phyloP scores from a whole-genome alignment of 768 basidiomycete genomes.

The Suillus spraguei region DNA sequence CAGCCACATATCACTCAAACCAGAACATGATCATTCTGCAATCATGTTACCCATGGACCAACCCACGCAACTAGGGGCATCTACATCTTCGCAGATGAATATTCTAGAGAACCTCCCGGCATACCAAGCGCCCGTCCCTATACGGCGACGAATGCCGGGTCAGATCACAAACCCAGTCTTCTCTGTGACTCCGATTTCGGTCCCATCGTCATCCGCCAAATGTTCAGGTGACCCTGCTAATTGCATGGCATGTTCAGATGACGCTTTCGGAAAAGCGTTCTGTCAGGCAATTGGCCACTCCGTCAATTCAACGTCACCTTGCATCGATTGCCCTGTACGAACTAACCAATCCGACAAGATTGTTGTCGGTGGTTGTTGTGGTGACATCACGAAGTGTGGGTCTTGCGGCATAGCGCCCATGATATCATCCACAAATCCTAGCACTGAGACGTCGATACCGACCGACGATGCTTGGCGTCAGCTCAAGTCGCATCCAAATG shows the following conservation, averaged over 20 bases:
- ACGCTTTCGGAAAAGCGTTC: conserved; percentile 87
- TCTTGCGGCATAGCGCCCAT: conserved; percentile 36
- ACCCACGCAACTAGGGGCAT: conserved; percentile 29
- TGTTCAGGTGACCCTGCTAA: conserved; percentile 90
- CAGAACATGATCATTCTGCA: conserved; percentile 19
- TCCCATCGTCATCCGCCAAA: conserved; percentile 36
- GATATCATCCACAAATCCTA: conserved; percentile 25
- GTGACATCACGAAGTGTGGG: conserved; percentile 33
- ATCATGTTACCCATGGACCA: conserved; percentile 24
- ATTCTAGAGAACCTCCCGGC: conserved; percentile 78
- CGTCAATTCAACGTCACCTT: conserved; percentile 52
- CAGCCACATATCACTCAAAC: conserved; percentile 15
- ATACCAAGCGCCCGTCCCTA: conserved; percentile 81
- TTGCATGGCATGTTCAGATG: conserved; percentile 83
- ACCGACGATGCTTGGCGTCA: conserved; percentile 85
- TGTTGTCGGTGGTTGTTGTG: conserved; percentile 39
- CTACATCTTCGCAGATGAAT: conserved; percentile 43
- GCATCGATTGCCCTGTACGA: conserved; percentile 56
- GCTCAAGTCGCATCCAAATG: conserved; percentile 87
- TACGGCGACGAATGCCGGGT: conserved; percentile 56
- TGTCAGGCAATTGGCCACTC: conserved; percentile 74
- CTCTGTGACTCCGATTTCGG: conserved; percentile 42
- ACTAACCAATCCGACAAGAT: conserved; percentile 29
- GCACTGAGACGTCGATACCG: conserved; percentile 58
- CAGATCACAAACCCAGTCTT: conserved; percentile 53